Percentiles rank a stretch among this genome's conserved stretches.
phyloP scores from a whole-genome alignment of 805 yeast genomes.

The Candida methanosorbosa region DNA sequence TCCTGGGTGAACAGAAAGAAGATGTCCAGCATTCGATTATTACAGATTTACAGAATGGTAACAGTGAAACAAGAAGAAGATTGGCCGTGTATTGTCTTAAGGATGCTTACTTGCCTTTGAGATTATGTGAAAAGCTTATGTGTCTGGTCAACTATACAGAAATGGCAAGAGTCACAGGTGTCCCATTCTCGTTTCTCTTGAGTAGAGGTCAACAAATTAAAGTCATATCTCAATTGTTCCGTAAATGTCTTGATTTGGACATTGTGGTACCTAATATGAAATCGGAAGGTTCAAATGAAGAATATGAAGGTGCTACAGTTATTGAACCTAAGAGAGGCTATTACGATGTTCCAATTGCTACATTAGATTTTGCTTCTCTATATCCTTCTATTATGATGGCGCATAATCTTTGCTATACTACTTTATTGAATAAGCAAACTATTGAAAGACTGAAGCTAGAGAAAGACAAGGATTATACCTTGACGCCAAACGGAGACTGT shows the following conservation, averaged over 20 bases:
- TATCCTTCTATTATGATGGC: slow-evolving; percentile 99
- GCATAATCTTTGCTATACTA: slow-evolving; percentile 92
- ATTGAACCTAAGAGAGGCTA: slow-evolving; percentile 95
- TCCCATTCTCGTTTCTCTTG: slow-evolving; percentile 83
- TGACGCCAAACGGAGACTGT: slow-evolving; percentile 87
- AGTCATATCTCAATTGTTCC: slow-evolving; percentile 88
- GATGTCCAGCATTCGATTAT: slow-evolving; percentile 97
- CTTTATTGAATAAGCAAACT: slow-evolving; percentile 62
- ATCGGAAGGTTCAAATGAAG: slow-evolving; percentile 76
- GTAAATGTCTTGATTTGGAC: slow-evolving; percentile 83
- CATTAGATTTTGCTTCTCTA: slow-evolving; percentile 93
- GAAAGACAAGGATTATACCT: slow-evolving; percentile 70
- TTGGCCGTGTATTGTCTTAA: slow-evolving; percentile 95
- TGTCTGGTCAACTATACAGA: slow-evolving; percentile 95
- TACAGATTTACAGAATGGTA: slow-evolving; percentile 90
- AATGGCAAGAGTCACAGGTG: slow-evolving; percentile 99
- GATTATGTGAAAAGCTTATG: slow-evolving; percentile 89
- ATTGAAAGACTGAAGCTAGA: slow-evolving; percentile 55
- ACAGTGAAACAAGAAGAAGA: slow-evolving; percentile 84
- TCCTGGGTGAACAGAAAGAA: slow-evolving; percentile 91
- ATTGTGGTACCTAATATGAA: slow-evolving; percentile 87
- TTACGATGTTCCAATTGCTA: slow-evolving; percentile 95
- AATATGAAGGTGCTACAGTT: slow-evolving; percentile 98
- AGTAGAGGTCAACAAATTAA: slow-evolving; percentile 97
- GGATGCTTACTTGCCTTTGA: slow-evolving; percentile 87